Percentiles rank a stretch among this genome's conserved stretches.
These are phyloP conservation scores for Cordyceps farinosa DNA, from an alignment of 2,329 filamentous ascomycete genomes.

Conservation along the genomic window DNA sequence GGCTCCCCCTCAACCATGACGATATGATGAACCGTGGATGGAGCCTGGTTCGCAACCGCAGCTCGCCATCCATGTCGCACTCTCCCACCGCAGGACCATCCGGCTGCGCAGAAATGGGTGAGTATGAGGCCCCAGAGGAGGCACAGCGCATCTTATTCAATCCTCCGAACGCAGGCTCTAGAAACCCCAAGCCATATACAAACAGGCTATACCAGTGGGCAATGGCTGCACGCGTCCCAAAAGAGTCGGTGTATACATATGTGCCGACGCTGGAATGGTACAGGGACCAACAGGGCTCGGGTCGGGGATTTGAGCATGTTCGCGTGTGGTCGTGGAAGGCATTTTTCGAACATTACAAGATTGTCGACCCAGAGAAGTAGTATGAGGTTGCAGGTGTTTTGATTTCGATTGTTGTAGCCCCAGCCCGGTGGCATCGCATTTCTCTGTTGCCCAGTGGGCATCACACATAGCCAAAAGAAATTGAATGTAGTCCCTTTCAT, in stretches of 20 bases:
- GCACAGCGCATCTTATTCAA: slow-evolving; percentile 42
- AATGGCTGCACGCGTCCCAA: slow-evolving; percentile 13
- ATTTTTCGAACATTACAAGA: slow-evolving; percentile 34
- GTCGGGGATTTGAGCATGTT: slow-evolving; percentile 49
- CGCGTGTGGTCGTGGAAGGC: slow-evolving; percentile 41
- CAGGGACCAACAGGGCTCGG: slow-evolving; percentile 41
- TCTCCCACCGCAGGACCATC: not conserved
- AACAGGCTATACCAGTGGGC: slow-evolving; percentile 45
- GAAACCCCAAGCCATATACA: slow-evolving; percentile 17
- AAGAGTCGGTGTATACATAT: slow-evolving; percentile 36
- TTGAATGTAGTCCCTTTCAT: not conserved
- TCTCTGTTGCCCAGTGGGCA: no score
- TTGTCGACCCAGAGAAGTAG: slow-evolving; percentile 25
- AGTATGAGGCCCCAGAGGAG: slow-evolving; percentile 19
- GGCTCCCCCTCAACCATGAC: slow-evolving; percentile 34
- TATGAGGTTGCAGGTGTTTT: not conserved
- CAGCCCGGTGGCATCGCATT: not conserved
- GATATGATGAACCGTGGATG: slow-evolving; percentile 36
- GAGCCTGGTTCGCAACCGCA: slow-evolving; percentile 28
- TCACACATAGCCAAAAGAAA: no score
- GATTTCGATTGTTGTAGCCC: not conserved
- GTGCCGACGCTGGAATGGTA: slow-evolving; percentile 53
- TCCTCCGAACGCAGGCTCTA: slow-evolving; percentile 33
- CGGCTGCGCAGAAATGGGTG: slow-evolving; percentile 14
- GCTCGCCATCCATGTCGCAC: not conserved